Base-by-base conservation (phyloP, 371 early-diverging fungal genomes). In the Dinochytrium kinnereticum region DNA sequence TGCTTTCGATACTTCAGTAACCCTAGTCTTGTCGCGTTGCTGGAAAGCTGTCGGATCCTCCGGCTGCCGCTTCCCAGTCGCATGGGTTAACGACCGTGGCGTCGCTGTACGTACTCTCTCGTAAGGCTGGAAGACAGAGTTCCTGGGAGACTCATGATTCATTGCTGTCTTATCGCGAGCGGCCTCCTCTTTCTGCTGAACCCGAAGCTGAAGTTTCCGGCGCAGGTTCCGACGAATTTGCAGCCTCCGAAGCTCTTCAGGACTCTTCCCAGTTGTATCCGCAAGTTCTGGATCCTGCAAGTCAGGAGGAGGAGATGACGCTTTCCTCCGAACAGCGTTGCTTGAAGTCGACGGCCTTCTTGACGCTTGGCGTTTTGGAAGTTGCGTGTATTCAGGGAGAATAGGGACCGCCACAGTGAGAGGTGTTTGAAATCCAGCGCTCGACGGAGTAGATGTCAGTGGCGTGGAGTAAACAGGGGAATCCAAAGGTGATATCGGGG, bases 221-320 rank as follows among this genome's bases (percentile, higher is more conserved):
- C 49, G 66, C n/a, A 66, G 28, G 10, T 26, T 24, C 5, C 2
- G 7, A 5, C 66, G 5, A 33, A 40, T 44, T 19, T 40, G 66
- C 44, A 66, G 44, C 7, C 26, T 28, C 26, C 30, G 2, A 5
- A 40, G n/a, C 44, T 66, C 15, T 19, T 37, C 44, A 2, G 38
- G 44, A 39, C 44, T 34, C 66, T n/a, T 37, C 10, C 40, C 19
- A 3, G 38, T 28, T 26, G 38, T 40, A 17, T 66, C 44, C 21
- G 37, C 44, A 2, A 66, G 66, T 33, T 66, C 66, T 5, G 66
- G 66, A 28, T 66, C 49, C 24, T 40, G 44, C 44, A 66, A 30
- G 30, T 66, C 66, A 3, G 66, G 66, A 3, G 66, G 66, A 10
- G 66, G 66, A 3, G 66, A 66, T 33, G 30, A 15, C 24, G 36